Base-by-base conservation (phyloP, 1,284 basidiomycete genomes). In the Puccinia novopanici region DNA sequence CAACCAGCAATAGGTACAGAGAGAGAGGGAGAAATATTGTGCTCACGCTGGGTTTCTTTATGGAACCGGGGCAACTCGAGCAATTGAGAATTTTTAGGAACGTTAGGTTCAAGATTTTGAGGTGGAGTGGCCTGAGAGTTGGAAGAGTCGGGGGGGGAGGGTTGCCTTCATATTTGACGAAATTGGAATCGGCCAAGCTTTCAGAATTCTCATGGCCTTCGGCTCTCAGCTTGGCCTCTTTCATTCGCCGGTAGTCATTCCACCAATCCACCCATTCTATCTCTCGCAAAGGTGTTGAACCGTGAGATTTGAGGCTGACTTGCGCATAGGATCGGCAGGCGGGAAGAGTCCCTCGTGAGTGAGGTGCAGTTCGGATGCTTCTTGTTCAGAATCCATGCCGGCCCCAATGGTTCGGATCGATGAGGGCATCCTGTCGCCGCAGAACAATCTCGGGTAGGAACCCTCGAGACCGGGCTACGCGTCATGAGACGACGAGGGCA, bases 71-170 rank as follows among this genome's bases (percentile, higher is more conserved):
- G n/a, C 92, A 87, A 99, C 99, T 87, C 99, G 97, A 19, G 91
- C 91, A 85, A 99, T 97, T 2, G 90, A 91, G 83, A 99, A 99
- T 81, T 98, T 94, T 96, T 22, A 95, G 92, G 19, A 99, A 87
- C 8, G n/a, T n/a, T n/a, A n/a, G n/a, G n/a, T n/a, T n/a, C n/a
- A n/a, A n/a, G n/a, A n/a, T n/a, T n/a, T n/a, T n/a, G n/a, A n/a
- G n/a, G n/a, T 63, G 61, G 61, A 42, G 40, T 2, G 17, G 34
- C 50, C 4, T 52, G 12, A 52, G 50, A 52, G 4, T 52, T 8
- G 17, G n/a, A 52, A 4, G 50, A n/a, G 9, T 34, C 61, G 30
- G 12, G 61, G n/a, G 17, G n/a, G n/a, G n/a, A 34, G 37, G 37
- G n/a, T 65, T 40, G 17, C n/a, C 22, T 13, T 70, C 67, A 19